Base-by-base conservation (phyloP, 306 rosid genomes). In the Delonix regia region DNA sequence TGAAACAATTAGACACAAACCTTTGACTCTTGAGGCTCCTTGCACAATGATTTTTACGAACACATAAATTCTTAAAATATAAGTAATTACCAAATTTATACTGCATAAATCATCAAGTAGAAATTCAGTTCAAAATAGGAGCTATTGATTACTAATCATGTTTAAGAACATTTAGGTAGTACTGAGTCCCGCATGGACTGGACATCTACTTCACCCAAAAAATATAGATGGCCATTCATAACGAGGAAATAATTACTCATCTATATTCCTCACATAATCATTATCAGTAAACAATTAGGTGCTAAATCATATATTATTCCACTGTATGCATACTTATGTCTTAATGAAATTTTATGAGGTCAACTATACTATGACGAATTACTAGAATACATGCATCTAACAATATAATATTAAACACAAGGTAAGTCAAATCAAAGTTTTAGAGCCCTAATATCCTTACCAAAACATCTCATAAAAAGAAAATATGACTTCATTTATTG, bases 1-100 rank as follows among this genome's bases (percentile, higher is more conserved):
- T 33, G 30, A 56, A 72, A 53, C n/a, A 62, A n/a, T 11, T 15
- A 73, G 22, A 77, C n/a, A 80, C 93, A 62, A 78, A 94, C 98
- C 94, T 94, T 88, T 8, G 95, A 94, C 6, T 90, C 92, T 27
- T 86, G 81, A 59, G 92, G 87, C 74, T 94, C 97, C 83, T 85
- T 89, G 86, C 78, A 81, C 48, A 94, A 84, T 70, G 95, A 86
- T 89, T 87, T 94, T 97, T 94, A 93, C 87, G 80, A 70, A 69
- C 55, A 78, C 3, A 68, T 36, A 39, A 65, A 19, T 27, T 63
- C 44, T 79, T 66, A 78, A 65, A 70, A 81, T 36, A 45, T 73
- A 71, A 19, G 44, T 14, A 19, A 52, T 51, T 18, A n/a, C 13
- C 68, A 25, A 69, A 72, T 52, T 44, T 34, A 60, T 42, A 51